These are phyloP conservation scores for Selenicereus undatus DNA, from an alignment of 148 eudicot genomes.

Conservation along the genomic window DNA sequence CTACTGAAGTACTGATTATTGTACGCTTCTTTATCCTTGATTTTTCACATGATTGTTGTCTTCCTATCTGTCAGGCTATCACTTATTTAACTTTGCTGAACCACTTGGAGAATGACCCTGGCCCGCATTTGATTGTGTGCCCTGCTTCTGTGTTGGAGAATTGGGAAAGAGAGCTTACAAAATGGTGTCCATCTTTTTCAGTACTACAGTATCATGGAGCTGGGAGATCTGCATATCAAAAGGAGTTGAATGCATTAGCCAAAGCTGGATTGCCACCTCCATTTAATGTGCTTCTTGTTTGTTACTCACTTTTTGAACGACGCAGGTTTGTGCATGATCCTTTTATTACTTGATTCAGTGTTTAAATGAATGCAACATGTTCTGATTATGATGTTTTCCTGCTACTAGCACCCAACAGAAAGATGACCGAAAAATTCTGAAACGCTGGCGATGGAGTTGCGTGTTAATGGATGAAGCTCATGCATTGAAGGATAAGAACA, in stretches of 20 bases:
- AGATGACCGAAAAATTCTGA: conserved; percentile 88
- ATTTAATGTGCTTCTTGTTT: conserved; percentile 88
- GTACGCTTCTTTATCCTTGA: conserved; percentile 16
- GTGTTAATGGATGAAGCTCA: conserved; percentile 99
- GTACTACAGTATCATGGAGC: conserved; percentile 89
- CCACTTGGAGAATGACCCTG: conserved; percentile 85
- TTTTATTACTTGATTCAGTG: conserved; percentile 10
- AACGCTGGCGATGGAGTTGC: conserved; percentile 93
- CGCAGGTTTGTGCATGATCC: conserved; percentile 58
- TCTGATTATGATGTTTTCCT: conserved; percentile 36
- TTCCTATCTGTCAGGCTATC: conserved; percentile 65
- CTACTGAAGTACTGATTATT: not conserved
- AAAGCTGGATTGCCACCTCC: conserved; percentile 80
- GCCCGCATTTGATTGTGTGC: conserved; percentile 94
- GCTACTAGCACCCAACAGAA: conserved; percentile 86
- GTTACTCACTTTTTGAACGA: conserved; percentile 93
- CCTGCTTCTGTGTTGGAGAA: conserved; percentile 98
- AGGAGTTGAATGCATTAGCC: conserved; percentile 62
- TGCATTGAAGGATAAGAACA: conserved; percentile 87
- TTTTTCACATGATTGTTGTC: conserved; percentile 1
- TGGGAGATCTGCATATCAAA: conserved; percentile 66
- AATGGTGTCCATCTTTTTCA: conserved; percentile 89
- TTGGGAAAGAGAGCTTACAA: conserved; percentile 95
- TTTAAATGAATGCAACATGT: conserved; percentile 12
- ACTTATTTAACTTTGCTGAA: conserved; percentile 83